Conservation (phyloP, 2,329 filamentous ascomycete species). For the Penicillium oxalicum region DNA sequence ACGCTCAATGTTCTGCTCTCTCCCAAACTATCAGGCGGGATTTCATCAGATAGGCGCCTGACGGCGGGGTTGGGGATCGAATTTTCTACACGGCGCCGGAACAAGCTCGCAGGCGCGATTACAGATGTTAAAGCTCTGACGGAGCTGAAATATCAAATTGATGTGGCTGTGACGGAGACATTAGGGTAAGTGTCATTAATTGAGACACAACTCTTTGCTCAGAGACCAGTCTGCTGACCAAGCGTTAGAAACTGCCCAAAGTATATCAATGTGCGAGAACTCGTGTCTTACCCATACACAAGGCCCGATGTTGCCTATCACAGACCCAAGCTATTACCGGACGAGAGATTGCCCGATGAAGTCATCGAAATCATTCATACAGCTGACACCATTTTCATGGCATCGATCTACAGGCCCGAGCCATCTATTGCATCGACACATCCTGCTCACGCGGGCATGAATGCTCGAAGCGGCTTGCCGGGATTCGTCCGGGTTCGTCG, state of each 20-base stretch:
- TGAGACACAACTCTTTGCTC: neutral
- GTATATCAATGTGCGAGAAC: conserved; percentile 11
- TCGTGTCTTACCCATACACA: conserved; percentile 4
- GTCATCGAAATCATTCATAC: conserved; percentile 8
- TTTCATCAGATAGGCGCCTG: conserved; percentile 5
- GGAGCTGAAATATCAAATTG: conserved; percentile 2
- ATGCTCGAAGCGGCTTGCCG: conserved; percentile 16
- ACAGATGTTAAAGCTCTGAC: neutral
- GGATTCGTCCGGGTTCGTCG: conserved; percentile 17
- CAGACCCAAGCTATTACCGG: neutral
- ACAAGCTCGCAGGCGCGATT: conserved; percentile 17
- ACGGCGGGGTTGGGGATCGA: conserved; percentile 17
- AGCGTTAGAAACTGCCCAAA: conserved; percentile 9
- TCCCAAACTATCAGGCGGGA: neutral
- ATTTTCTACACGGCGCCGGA: conserved; percentile 16
- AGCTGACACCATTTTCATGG: conserved; percentile 10
- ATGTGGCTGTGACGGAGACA: conserved; percentile 7
- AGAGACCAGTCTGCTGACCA: neutral
- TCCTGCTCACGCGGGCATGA: conserved; percentile 18
- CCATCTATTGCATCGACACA: neutral
- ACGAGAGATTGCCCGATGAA: conserved; percentile 7
- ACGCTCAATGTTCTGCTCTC: neutral
- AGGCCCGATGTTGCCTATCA: neutral
- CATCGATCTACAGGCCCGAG: conserved; percentile 6
- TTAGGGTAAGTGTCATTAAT: conserved; percentile 2